Evolutionary conservation across 208 protist genomes (phyloP), one percentile per base, ranked within the genome.

Genomic region (Phytomonas francai): DNA sequence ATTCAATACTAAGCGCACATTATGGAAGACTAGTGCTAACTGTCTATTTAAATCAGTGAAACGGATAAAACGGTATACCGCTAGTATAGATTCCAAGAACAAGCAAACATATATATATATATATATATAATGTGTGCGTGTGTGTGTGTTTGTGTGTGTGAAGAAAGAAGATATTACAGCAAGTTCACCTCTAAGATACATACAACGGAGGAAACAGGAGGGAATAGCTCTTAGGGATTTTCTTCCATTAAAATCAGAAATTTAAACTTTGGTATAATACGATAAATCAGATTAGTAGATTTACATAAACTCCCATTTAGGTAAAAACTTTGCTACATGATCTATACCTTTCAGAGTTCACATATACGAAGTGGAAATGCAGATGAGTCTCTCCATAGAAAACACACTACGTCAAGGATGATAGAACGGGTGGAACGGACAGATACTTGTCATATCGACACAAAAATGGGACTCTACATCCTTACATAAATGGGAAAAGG

Each of bases 121-220:
- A 3, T 36, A 22, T 19, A 56, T 11, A 5, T 1, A 49, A n/a
- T 62, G 65, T 7, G 9, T 60, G 9, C 31, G 54, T n/a, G 65
- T 69, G 54, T 62, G 28, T 60, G 54, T 69, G 65, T 29, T 49
- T 65, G 32, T 65, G 61, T 65, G 61, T 65, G 61, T 29, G 32
- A 9, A n/a, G n/a, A 54, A 54, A 25, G 22, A 54, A 22, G 22
- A 54, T 32, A 32, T 62, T 42, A 32, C 31, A 32, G 22, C 59
- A 62, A 2, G 19, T 32, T 39, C 14, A 62, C 31, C 16, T 22
- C 22, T 62, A 39, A 6, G 29, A 6, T 32, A 25, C 31, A 22
- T 32, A 25, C 19, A 32, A 25, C 22, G 59, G 29, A 32, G 59
- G 59, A n/a, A 39, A 62, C 32, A 39, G n/a, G n/a, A 54, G 45